These are phyloP conservation scores for Lactarius deliciosus DNA, from an alignment of 768 basidiomycete genomes.

Conservation along the genomic window DNA sequence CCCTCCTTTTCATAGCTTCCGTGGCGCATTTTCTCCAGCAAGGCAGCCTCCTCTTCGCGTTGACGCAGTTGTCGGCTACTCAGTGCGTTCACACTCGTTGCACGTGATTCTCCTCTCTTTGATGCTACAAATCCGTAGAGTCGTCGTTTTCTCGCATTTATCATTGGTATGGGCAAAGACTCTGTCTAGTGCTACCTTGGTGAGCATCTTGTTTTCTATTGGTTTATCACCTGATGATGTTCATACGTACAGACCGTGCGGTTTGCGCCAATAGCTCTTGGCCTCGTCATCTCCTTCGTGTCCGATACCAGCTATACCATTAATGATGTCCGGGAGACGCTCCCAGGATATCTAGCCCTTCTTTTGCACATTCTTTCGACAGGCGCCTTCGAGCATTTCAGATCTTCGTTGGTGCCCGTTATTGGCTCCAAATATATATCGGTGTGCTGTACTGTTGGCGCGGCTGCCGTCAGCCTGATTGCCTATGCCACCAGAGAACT, in stretches of 20 bases:
- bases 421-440: constrained; percentile 56
- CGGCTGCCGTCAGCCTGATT: constrained; percentile 60
- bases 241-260: constrained; percentile 47
- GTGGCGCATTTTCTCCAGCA: constrained; percentile 68
- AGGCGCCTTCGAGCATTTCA: constrained; percentile 61
- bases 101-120: constrained; percentile 12
- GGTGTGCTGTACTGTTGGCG: constrained; percentile 59
- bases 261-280: constrained; percentile 45
- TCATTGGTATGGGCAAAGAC: constrained; percentile 65
- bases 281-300: constrained; percentile 55
- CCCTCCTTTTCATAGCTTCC: constrained; percentile 65
- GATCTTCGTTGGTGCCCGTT: constrained; percentile 55
- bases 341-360: constrained; percentile 69
- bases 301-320: constrained; percentile 52
- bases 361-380: constrained; percentile 58
- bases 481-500: constrained; percentile 61
- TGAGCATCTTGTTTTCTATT: constrained; percentile 34
- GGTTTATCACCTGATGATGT: constrained; percentile 11
- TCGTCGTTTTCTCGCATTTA: constrained; percentile 68
- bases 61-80: constrained; percentile 64
- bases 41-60: constrained; percentile 62
- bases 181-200: constrained; percentile 49
- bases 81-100: constrained; percentile 46
- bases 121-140: constrained; percentile 43
- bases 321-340: constrained; percentile 42